phyloP scores from a whole-genome alignment of 2,329 filamentous ascomycete species.

The Karstenula rhodostoma region DNA sequence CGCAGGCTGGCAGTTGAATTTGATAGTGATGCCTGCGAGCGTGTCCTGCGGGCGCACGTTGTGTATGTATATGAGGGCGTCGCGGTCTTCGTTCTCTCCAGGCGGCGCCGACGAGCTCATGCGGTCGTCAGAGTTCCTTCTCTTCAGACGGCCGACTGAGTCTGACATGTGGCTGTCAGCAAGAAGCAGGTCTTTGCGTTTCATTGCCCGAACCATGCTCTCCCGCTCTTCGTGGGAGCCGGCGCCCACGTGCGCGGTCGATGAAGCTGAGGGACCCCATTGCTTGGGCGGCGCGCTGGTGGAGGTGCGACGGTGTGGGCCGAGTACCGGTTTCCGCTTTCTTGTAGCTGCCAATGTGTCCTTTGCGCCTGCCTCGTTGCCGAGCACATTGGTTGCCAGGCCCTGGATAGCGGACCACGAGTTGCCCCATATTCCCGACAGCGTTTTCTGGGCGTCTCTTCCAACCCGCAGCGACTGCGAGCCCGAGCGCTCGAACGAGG shows the following conservation, averaged over 20 bases:
- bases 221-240: slow-evolving; percentile 58
- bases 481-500: slow-evolving; percentile 34
- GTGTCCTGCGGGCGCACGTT: slow-evolving; percentile 84
- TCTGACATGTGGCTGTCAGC: slow-evolving; percentile 54
- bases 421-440: slow-evolving; percentile 57
- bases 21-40: slow-evolving; percentile 87
- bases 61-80: slow-evolving; percentile 90
- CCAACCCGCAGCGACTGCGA: slow-evolving; percentile 33
- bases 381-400: slow-evolving; percentile 58
- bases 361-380: slow-evolving; percentile 45
- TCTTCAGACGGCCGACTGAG: slow-evolving; percentile 63
- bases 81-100: slow-evolving; percentile 68
- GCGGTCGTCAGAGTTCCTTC: slow-evolving; percentile 72
- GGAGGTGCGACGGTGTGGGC: slow-evolving; percentile 38
- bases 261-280: slow-evolving; percentile 56
- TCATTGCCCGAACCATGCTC: slow-evolving; percentile 57
- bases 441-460: slow-evolving; percentile 33
- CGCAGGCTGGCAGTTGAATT: slow-evolving; percentile 85
- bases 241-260: slow-evolving; percentile 50
- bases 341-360: slow-evolving; percentile 34
- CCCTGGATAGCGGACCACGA: slow-evolving; percentile 60
- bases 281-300: slow-evolving; percentile 53
- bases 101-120: slow-evolving; percentile 57
- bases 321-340: slow-evolving; percentile 42
- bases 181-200: slow-evolving; percentile 57